Evolutionary conservation across 2,329 filamentous ascomycete genomes (phyloP), one percentile per base, ranked within the genome.

Genomic region (Byssothecium circinans): DNA sequence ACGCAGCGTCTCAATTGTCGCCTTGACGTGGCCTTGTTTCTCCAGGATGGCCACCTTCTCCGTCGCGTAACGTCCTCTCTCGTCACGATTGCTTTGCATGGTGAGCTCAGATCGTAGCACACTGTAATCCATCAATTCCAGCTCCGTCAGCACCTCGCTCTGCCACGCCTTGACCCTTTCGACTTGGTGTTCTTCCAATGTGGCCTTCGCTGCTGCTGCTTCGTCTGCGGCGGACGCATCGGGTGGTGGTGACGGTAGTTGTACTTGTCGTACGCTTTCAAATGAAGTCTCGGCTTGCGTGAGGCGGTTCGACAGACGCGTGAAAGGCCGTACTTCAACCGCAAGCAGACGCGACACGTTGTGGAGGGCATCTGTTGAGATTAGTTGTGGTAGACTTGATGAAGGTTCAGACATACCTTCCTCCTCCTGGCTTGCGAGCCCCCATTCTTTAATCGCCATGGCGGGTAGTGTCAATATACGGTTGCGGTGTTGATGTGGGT

Each of bases 271-370:
- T 44, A 72, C 74, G 49, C 78, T 75, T 15, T 87, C 78, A 23
- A 89, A 78, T 17, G 86, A 83, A 44, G 39, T 29, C 18, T 84
- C 82, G 14, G 87, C 81, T 18, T 82, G 80, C 4, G 89, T 79
- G 8, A 97, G 82, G 25, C 88, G 86, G 73, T 91, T 91, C 18
- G 88, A 89, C 50, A 96, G 84, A 51, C 91, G 87, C 70, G 89
- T 89, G 76, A 95, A 96, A 0, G 91, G 90, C 49, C 91, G 91
- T 67, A 95, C 89, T 76, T 97, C 92, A 52, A 96, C 87, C 54
- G 89, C 88, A 30, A 96, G 81, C 3, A 96, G 86, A 34, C 92
- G 89, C 23, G 82, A 81, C 37, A 69, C 61, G 65, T 91, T 92
- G 76, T 96, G 92, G 30, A 96, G 85, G 54, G 90, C 86, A 69